phyloP scores from a whole-genome alignment of 1,284 basidiomycete species.

The Fomitopsis palustris region DNA sequence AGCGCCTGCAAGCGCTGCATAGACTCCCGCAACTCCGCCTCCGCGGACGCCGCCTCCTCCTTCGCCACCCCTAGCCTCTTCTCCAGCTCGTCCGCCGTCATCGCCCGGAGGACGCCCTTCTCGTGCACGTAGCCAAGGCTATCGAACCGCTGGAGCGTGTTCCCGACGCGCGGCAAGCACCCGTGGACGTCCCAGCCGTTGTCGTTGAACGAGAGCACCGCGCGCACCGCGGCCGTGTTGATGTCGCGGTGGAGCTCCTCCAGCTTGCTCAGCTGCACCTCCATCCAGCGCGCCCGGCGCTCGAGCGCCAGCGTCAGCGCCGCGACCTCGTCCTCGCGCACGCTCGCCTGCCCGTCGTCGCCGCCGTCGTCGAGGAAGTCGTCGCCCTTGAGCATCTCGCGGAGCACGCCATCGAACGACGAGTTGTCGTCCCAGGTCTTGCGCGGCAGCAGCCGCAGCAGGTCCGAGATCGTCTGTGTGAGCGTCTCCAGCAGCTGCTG shows the following conservation, averaged over 20 bases:
- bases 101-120: conserved; percentile 41
- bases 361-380: conserved; percentile 74
- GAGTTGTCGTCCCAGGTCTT: conserved; percentile 86
- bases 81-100: conserved; percentile 71
- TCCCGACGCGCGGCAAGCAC: conserved; percentile 61
- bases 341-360: conserved; percentile 44
- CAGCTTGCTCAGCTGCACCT: conserved; percentile 79
- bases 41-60: conserved; percentile 65
- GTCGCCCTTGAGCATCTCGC: conserved; percentile 83
- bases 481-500: conserved; percentile 81
- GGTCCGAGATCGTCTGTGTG: conserved; percentile 81
- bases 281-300: conserved; percentile 85
- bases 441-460: conserved; percentile 75
- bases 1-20: conserved; percentile 63
- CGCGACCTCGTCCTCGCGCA: conserved; percentile 75
- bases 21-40: conserved; percentile 66
- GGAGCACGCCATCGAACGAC: conserved; percentile 78
- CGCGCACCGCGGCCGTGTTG: conserved; percentile 78
- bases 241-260: conserved; percentile 84
- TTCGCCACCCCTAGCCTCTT: conserved; percentile 65
- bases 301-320: conserved; percentile 78
- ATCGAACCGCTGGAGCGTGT: conserved; percentile 66
- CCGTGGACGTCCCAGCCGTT: conserved; percentile 74
- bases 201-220: conserved; percentile 78
- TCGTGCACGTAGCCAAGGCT: conserved; percentile 52